phyloP scores from a whole-genome alignment of 2,329 filamentous ascomycete genomes.

The Byssoonygena ceratinophila region DNA sequence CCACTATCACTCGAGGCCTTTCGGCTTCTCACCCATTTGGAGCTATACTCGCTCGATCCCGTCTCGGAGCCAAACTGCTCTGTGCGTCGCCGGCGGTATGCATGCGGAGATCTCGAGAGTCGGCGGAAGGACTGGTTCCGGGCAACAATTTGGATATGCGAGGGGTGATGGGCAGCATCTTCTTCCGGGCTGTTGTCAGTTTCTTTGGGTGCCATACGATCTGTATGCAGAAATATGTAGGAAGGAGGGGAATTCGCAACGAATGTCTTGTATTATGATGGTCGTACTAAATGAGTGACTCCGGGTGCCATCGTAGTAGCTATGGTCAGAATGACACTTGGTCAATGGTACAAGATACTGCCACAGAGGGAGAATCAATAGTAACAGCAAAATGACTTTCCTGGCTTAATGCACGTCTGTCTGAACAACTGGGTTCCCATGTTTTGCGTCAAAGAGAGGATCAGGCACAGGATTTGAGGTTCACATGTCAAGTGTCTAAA shows the following conservation, averaged over 20 bases:
- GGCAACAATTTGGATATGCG: conserved; percentile 7
- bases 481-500: not conserved
- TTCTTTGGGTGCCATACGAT: conserved; percentile 11
- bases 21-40: conserved; percentile 40
- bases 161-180: conserved; percentile 8
- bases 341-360: too few species aligned
- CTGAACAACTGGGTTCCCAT: not conserved
- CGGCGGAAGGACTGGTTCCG: conserved; percentile 5
- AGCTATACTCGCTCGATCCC: conserved; percentile 26
- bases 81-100: conserved; percentile 20
- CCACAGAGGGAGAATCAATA: too few species aligned
- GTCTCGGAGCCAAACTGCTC: conserved; percentile 28
- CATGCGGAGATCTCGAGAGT: conserved; percentile 22
- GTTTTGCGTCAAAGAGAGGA: not conserved
- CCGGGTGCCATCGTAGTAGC: not conserved
- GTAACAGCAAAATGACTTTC: too few species aligned
- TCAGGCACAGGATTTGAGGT: not conserved
- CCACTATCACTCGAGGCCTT: conserved; percentile 72
- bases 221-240: not conserved
- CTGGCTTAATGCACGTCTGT: too few species aligned
- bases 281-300: not conserved
- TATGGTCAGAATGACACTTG: not conserved
- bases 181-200: conserved; percentile 19
- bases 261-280: not conserved
- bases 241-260: not conserved